phyloP scores from a whole-genome alignment of 2,329 filamentous ascomycete species.

The Aspergillus tamarii region DNA sequence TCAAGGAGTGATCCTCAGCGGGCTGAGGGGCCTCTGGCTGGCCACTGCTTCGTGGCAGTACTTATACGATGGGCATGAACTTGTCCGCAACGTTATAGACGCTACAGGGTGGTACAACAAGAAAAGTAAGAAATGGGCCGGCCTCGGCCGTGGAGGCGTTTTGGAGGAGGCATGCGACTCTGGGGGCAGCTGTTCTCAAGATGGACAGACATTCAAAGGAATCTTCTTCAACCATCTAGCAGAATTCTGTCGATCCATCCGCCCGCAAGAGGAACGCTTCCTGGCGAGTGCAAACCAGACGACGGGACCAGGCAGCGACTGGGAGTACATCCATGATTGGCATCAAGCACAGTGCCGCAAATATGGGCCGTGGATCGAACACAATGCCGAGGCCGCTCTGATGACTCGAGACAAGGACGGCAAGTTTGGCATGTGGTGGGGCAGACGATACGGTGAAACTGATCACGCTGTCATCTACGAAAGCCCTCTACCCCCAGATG shows the following conservation, averaged over 20 bases:
- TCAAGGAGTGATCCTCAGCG: slow-evolving; percentile 85
- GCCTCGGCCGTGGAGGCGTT: slow-evolving; percentile 77
- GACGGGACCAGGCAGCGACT: slow-evolving; percentile 41
- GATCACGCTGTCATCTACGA: slow-evolving; percentile 20
- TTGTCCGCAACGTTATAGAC: slow-evolving; percentile 72
- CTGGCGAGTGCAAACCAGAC: slow-evolving; percentile 37
- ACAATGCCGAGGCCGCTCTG: slow-evolving; percentile 76
- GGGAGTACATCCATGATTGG: slow-evolving; percentile 47
- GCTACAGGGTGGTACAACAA: slow-evolving; percentile 73
- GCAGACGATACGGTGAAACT: slow-evolving; percentile 33
- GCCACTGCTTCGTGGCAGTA: slow-evolving; percentile 73
- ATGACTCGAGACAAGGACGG: slow-evolving; percentile 68
- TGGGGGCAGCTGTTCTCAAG: slow-evolving; percentile 73
- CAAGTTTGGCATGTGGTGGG: slow-evolving; percentile 90
- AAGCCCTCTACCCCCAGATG: slow-evolving; percentile 46
- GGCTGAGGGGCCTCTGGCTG: slow-evolving; percentile 77
- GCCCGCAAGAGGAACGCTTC: slow-evolving; percentile 50
- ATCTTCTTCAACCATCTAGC: slow-evolving; percentile 91
- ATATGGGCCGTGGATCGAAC: slow-evolving; percentile 75
- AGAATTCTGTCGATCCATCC: slow-evolving; percentile 73
- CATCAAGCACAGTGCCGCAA: slow-evolving; percentile 66
- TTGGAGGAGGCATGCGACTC: slow-evolving; percentile 85
- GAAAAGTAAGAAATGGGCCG: slow-evolving; percentile 62
- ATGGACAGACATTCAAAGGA: slow-evolving; percentile 89
- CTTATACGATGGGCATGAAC: slow-evolving; percentile 75